Conservation (phyloP, 2,329 filamentous ascomycete species). For the Aspergillus pseudoglaucus region DNA sequence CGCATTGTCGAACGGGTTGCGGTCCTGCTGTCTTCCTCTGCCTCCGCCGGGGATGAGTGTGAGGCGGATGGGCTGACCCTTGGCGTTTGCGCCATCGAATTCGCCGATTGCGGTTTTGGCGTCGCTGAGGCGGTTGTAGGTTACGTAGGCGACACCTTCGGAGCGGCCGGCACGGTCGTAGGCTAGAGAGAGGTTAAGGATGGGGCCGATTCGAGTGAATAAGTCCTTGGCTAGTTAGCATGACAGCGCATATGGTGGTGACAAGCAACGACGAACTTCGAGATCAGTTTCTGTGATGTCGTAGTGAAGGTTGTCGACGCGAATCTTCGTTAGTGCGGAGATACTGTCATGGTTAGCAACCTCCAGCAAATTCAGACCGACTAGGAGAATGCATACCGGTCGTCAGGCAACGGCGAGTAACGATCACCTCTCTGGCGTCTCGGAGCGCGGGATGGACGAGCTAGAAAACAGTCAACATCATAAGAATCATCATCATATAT, state of each 20-base stretch:
- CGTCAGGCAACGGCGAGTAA: conserved; percentile 29
- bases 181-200: conserved; percentile 61
- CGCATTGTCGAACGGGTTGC: conserved; percentile 46
- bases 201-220: conserved; percentile 69
- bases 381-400: conserved; percentile 25
- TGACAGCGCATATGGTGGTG: background rate
- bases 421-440: conserved; percentile 32
- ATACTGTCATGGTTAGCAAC: conserved; percentile 38
- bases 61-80: conserved; percentile 75
- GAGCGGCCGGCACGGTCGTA: conserved; percentile 89
- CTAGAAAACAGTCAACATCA: conserved; percentile 21
- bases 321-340: conserved; percentile 60
- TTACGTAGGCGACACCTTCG: conserved; percentile 76
- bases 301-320: conserved; percentile 87
- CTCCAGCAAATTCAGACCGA: background rate
- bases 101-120: conserved; percentile 69
- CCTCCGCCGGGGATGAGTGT: conserved; percentile 53
- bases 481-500: conserved; percentile 1
- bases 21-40: conserved; percentile 22
- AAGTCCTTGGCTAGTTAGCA: conserved; percentile 54
- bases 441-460: conserved; percentile 39
- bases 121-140: conserved; percentile 65
- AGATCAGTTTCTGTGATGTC: conserved; percentile 81
- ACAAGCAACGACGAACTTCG: conserved; percentile 49
- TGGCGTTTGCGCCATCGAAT: conserved; percentile 85